phyloP scores from a whole-genome alignment of 345 rosid species.

The Arabidopsis arenosa region DNA sequence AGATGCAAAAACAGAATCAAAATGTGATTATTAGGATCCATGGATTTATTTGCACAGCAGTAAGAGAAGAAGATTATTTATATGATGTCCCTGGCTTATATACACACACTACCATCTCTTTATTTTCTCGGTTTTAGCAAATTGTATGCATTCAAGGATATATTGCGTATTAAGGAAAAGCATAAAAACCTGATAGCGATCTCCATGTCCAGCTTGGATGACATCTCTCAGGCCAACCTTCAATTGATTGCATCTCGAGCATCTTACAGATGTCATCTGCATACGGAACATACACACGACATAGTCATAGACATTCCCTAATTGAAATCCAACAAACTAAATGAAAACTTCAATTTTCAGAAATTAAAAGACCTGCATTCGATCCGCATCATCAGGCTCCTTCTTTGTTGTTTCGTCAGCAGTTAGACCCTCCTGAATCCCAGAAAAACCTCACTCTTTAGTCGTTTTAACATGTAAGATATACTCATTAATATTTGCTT shows the following conservation, averaged over 20 bases:
- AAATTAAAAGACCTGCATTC: conserved; percentile 71
- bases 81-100: not conserved
- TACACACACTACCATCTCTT: not conserved
- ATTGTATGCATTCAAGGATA: not conserved
- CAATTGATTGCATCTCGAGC: conserved; percentile 75
- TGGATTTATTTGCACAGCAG: not conserved
- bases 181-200: conserved; percentile 81
- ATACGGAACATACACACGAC: conserved; percentile 18
- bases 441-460: conserved; percentile 25
- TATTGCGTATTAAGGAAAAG: conserved; percentile 18
- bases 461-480: conserved; percentile 15
- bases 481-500: conserved; percentile 9
- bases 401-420: conserved; percentile 77
- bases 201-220: conserved; percentile 96
- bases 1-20: conserved; percentile 33
- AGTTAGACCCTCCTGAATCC: conserved; percentile 83
- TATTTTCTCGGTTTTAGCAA: not conserved
- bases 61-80: not conserved
- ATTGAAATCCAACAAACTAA: conserved; percentile 15
- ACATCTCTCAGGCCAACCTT: conserved; percentile 88
- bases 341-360: not conserved
- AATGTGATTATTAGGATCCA: conserved; percentile 8
- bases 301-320: conserved; percentile 24
- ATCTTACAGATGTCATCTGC: conserved; percentile 84
- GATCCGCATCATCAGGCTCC: conserved; percentile 86